These are phyloP conservation scores for Termitomyces sp. DNA, from an alignment of 1,284 basidiomycete species.

Conservation along the genomic window DNA sequence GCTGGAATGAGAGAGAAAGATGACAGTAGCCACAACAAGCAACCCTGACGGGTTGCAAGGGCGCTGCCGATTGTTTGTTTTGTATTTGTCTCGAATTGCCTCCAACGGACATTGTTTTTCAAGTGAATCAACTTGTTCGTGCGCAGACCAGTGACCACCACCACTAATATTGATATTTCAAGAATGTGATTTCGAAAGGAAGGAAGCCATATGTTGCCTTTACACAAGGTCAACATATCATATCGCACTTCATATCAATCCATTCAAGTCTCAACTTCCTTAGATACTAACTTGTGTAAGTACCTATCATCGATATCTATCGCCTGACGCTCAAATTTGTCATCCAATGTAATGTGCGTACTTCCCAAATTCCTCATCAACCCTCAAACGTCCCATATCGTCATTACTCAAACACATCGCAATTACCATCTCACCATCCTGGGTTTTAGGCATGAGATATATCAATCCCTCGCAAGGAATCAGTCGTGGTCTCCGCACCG, in stretches of 20 bases:
- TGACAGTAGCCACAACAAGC: constrained; percentile 12
- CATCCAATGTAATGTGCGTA: constrained; percentile 9
- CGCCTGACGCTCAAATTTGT: background rate
- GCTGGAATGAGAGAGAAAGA: constrained; percentile 18
- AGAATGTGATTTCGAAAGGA: background rate
- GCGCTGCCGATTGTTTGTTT: constrained; percentile 14
- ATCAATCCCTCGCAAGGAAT: constrained; percentile 22
- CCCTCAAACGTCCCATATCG: constrained; percentile 14
- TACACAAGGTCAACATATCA: background rate
- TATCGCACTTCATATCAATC: background rate
- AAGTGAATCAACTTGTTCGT: background rate
- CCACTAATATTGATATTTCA: background rate
- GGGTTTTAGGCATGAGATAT: constrained; percentile 22
- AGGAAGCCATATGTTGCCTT: background rate
- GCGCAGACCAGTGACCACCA: background rate
- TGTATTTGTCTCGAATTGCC: constrained; percentile 12
- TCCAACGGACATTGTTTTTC: background rate
- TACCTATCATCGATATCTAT: too few relatives aligned
- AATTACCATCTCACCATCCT: constrained; percentile 21
- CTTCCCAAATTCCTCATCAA: constrained; percentile 13
- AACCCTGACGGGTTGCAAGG: constrained; percentile 8
- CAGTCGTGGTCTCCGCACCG: constrained; percentile 23
- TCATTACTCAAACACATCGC: constrained; percentile 23
- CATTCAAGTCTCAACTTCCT: background rate
- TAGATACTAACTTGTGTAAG: background rate